Evolutionary conservation across 768 basidiomycete species (phyloP).

Genomic region (Rhodotorula paludigena): DNA sequence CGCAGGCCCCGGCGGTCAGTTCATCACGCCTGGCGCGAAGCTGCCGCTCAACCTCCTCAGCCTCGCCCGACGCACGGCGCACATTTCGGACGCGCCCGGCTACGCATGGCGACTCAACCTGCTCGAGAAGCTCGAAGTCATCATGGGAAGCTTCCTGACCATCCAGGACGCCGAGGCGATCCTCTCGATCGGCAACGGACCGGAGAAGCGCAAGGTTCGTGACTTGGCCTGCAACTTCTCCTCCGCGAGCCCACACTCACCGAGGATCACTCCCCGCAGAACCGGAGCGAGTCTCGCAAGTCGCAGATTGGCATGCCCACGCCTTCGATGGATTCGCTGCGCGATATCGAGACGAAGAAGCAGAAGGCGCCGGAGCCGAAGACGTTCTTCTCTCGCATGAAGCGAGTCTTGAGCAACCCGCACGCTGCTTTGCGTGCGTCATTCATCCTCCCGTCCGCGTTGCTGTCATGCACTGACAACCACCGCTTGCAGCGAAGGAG

Average conservation of each 20-base stretch:
- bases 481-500: slow-evolving; percentile 14
- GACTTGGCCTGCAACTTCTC: too few relatives aligned
- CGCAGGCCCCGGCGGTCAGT: neutral
- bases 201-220: slow-evolving; percentile 18
- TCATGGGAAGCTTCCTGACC: slow-evolving; percentile 28
- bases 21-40: slow-evolving; percentile 16
- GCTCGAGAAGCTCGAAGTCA: slow-evolving; percentile 34
- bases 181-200: slow-evolving; percentile 16
- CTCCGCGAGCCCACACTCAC: neutral
- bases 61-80: slow-evolving; percentile 26
- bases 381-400: slow-evolving; percentile 24
- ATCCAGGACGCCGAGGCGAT: slow-evolving; percentile 32
- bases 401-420: slow-evolving; percentile 17
- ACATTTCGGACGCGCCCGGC: slow-evolving; percentile 26
- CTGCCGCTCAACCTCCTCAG: slow-evolving; percentile 25
- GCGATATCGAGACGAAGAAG: neutral
- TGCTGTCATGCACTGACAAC: neutral
- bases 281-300: slow-evolving; percentile 20
- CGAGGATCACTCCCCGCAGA: neutral
- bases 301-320: slow-evolving; percentile 23
- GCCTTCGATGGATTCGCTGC: neutral
- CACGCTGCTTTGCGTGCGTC: neutral
- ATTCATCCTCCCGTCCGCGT: neutral
- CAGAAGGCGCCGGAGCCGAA: neutral
- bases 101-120: slow-evolving; percentile 33